Percentiles rank a stretch among this genome's conserved stretches.
These are phyloP conservation scores for Fraxinus angustifolia DNA, from an alignment of 305 asterid species.

Conservation along the genomic window DNA sequence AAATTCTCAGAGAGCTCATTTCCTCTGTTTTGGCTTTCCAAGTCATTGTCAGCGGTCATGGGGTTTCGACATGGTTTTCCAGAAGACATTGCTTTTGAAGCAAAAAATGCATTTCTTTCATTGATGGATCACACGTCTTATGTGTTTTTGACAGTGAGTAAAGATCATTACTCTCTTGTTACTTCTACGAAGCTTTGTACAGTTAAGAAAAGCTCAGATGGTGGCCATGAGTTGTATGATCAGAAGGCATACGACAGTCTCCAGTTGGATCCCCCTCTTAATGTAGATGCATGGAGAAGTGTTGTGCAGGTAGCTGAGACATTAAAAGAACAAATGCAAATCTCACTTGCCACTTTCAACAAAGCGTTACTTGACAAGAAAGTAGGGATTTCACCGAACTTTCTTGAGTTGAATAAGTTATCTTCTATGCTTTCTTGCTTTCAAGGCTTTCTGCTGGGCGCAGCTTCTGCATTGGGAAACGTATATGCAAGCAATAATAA, in stretches of 20 bases:
- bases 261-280: slow-evolving; percentile 25
- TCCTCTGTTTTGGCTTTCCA: slow-evolving; percentile 70
- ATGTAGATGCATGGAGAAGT: slow-evolving; percentile 38
- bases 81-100: slow-evolving; percentile 41
- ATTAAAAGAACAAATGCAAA: slow-evolving; percentile 45
- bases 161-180: slow-evolving; percentile 37
- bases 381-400: slow-evolving; percentile 32
- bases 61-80: slow-evolving; percentile 43
- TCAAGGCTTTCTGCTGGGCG: slow-evolving; percentile 72
- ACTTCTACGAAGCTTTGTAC: slow-evolving; percentile 32
- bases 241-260: slow-evolving; percentile 26
- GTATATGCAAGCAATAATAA: slow-evolving; percentile 28
- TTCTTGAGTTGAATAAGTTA: slow-evolving; percentile 45
- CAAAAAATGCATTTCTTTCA: slow-evolving; percentile 39
- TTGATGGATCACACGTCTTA: slow-evolving; percentile 69
- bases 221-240: slow-evolving; percentile 29
- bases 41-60: slow-evolving; percentile 56
- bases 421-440: slow-evolving; percentile 57
- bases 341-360: slow-evolving; percentile 30
- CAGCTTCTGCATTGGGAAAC: slow-evolving; percentile 49
- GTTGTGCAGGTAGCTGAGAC: slow-evolving; percentile 44
- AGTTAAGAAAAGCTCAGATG: slow-evolving; percentile 32
- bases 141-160: slow-evolving; percentile 45
- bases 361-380: slow-evolving; percentile 29
- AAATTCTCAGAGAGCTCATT: slow-evolving; percentile 32